Evolutionary conservation across 805 yeast genomes (phyloP).

Genomic region (Candida maltosa): DNA sequence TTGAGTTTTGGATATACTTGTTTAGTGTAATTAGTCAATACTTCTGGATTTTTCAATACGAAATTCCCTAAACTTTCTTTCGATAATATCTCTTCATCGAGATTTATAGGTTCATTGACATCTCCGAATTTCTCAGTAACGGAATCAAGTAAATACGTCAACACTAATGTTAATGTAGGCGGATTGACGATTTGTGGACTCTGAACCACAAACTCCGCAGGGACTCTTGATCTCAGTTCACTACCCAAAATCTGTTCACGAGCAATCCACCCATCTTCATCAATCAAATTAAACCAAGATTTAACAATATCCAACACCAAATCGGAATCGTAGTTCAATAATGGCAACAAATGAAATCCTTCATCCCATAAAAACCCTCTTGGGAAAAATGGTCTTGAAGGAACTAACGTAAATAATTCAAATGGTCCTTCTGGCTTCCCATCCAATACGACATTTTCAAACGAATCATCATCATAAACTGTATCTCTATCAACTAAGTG

Average conservation of each 20-base stretch:
- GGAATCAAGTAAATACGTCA: slow-evolving; percentile 51
- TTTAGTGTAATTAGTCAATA: slow-evolving; percentile 54
- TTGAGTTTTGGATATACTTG: slow-evolving; percentile 73
- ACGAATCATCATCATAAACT: slow-evolving; percentile 65
- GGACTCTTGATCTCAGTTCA: slow-evolving; percentile 87
- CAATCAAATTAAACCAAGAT: slow-evolving; percentile 86
- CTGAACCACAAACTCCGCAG: slow-evolving; percentile 77
- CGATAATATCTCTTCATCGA: slow-evolving; percentile 9
- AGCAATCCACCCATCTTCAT: slow-evolving; percentile 94
- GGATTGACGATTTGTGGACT: slow-evolving; percentile 92
- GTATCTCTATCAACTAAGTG: slow-evolving; percentile 76
- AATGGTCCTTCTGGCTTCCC: slow-evolving; percentile 74
- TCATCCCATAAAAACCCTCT: slow-evolving; percentile 99
- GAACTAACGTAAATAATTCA: slow-evolving; percentile 78
- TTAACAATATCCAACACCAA: slow-evolving; percentile 72
- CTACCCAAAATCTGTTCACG: slow-evolving; percentile 91
- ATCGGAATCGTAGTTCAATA: slow-evolving; percentile 80
- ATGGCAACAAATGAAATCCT: slow-evolving; percentile 87
- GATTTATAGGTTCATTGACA: slow-evolving; percentile 26
- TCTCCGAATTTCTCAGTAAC: slow-evolving; percentile 17
- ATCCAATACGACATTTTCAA: slow-evolving; percentile 47
- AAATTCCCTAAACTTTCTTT: slow-evolving; percentile 43
- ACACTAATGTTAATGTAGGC: slow-evolving; percentile 82
- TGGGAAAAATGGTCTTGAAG: slow-evolving; percentile 92
- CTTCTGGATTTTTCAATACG: slow-evolving; percentile 56